phyloP scores from a whole-genome alignment of 768 basidiomycete species.

The Termitomyces sp. region DNA sequence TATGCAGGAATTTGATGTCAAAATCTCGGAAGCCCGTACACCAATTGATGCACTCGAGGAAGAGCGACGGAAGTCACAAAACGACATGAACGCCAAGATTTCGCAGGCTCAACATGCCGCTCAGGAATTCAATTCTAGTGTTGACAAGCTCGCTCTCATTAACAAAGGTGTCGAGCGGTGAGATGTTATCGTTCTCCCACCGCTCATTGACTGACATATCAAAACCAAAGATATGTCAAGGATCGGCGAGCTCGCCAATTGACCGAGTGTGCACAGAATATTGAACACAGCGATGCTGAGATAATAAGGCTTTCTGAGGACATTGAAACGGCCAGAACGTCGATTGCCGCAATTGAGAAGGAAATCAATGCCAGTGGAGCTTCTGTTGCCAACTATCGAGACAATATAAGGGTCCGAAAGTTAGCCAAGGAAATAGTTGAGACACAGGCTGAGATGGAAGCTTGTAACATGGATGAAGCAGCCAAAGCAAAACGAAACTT shows the following conservation, averaged over 20 bases:
- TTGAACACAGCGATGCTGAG: slow-evolving; percentile 38
- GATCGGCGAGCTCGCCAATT: slow-evolving; percentile 59
- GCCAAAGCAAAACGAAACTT: slow-evolving; percentile 82
- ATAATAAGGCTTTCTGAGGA: slow-evolving; percentile 29
- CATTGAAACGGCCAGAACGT: slow-evolving; percentile 34
- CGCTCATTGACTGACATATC: background rate
- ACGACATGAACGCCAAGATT: slow-evolving; percentile 44
- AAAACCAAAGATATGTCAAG: slow-evolving; percentile 57
- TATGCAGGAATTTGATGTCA: slow-evolving; percentile 55
- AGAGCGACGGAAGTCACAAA: slow-evolving; percentile 44
- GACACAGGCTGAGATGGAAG: slow-evolving; percentile 67
- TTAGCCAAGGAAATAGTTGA: slow-evolving; percentile 59
- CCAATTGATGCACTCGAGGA: slow-evolving; percentile 62
- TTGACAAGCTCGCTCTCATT: slow-evolving; percentile 54
- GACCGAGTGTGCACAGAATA: slow-evolving; percentile 50
- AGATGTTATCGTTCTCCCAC: slow-evolving; percentile 5
- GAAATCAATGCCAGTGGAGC: slow-evolving; percentile 77
- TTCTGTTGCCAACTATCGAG: slow-evolving; percentile 63
- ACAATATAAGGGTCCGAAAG: slow-evolving; percentile 77
- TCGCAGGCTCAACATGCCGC: slow-evolving; percentile 45
- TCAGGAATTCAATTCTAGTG: slow-evolving; percentile 62
- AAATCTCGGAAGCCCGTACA: slow-evolving; percentile 52
- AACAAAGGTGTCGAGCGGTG: slow-evolving; percentile 67
- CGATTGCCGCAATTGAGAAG: slow-evolving; percentile 59
- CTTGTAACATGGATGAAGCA: slow-evolving; percentile 79